Conservation (phyloP, 345 rosid genomes). For the Lumnitzera littorea region DNA sequence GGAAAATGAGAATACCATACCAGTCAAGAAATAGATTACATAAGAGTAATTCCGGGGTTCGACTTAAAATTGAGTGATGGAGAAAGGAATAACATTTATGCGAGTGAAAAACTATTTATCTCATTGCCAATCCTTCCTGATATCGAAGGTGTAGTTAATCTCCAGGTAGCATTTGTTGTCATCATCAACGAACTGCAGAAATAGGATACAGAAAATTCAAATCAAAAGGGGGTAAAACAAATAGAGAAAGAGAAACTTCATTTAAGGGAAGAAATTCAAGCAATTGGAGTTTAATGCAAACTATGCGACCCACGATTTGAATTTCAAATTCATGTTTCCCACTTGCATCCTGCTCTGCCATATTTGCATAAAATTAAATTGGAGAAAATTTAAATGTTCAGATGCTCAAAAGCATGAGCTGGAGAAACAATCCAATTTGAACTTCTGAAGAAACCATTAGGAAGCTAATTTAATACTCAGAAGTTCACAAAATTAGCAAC, state of each 20-base stretch:
- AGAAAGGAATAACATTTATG: background rate
- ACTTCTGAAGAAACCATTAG: too few relatives aligned
- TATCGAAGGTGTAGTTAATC: slow-evolving; percentile 85
- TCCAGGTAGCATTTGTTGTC: slow-evolving; percentile 85
- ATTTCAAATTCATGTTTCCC: background rate
- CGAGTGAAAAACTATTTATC: slow-evolving; percentile 2
- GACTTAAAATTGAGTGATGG: background rate
- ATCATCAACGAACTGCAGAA: slow-evolving; percentile 65
- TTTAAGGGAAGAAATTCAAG: too few relatives aligned
- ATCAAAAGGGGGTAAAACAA: background rate
- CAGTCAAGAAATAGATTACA: slow-evolving; percentile 5
- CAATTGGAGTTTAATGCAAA: background rate
- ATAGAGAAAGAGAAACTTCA: too few relatives aligned
- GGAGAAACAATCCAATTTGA: too few relatives aligned
- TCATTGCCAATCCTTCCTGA: slow-evolving; percentile 62
- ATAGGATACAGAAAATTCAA: slow-evolving; percentile 5
- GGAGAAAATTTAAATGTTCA: too few relatives aligned
- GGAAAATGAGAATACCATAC: slow-evolving; percentile 6
- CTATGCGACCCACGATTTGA: slow-evolving; percentile 1
- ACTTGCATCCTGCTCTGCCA: too few relatives aligned
- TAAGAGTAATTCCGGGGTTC: background rate
- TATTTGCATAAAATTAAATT: too few relatives aligned
- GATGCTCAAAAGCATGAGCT: too few relatives aligned
- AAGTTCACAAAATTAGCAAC: too few relatives aligned
- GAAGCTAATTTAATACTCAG: too few relatives aligned